Evolutionary conservation across 805 yeast species (phyloP).

Genomic region (Sugiyamaella qingdaonensis): DNA sequence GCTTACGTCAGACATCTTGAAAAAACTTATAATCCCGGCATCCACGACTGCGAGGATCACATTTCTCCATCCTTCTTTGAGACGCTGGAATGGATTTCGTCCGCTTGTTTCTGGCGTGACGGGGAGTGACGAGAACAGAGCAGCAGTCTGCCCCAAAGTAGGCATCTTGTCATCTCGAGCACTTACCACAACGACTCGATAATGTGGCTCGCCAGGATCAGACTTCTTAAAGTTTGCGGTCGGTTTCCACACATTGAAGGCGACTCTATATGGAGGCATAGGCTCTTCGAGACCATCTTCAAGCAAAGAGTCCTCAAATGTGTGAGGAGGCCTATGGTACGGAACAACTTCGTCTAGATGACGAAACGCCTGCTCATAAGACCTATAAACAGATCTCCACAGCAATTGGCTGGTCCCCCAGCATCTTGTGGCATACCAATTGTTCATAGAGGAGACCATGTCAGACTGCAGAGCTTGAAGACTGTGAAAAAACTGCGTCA

Average conservation of each 20-base stretch:
- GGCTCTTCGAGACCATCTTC: conserved; percentile 5
- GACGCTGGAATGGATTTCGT: conserved; percentile 35
- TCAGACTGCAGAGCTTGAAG: background rate
- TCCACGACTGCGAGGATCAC: conserved; percentile 69
- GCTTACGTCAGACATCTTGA: conserved; percentile 17
- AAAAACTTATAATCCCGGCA: conserved; percentile 47
- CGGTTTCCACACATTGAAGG: conserved; percentile 84
- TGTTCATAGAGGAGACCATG: background rate
- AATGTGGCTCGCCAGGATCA: conserved; percentile 66
- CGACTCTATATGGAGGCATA: conserved; percentile 33
- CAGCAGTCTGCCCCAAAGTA: conserved; percentile 30
- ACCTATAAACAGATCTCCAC: conserved; percentile 8
- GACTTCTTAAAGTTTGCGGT: conserved; percentile 60
- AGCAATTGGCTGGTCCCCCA: background rate
- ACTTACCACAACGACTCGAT: conserved; percentile 58
- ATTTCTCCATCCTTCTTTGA: conserved; percentile 51
- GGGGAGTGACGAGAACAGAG: conserved; percentile 29
- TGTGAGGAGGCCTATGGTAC: conserved; percentile 16
- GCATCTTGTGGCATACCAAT: background rate
- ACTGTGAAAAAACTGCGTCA: background rate
- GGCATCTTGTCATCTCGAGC: conserved; percentile 35
- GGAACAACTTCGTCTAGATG: conserved; percentile 23
- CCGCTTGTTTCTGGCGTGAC: conserved; percentile 21
- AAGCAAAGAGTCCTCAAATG: background rate
- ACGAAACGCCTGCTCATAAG: conserved; percentile 22